Evolutionary conservation across 768 basidiomycete genomes (phyloP), one percentile per base, ranked within the genome.

Genomic region (Mycena floridula): DNA sequence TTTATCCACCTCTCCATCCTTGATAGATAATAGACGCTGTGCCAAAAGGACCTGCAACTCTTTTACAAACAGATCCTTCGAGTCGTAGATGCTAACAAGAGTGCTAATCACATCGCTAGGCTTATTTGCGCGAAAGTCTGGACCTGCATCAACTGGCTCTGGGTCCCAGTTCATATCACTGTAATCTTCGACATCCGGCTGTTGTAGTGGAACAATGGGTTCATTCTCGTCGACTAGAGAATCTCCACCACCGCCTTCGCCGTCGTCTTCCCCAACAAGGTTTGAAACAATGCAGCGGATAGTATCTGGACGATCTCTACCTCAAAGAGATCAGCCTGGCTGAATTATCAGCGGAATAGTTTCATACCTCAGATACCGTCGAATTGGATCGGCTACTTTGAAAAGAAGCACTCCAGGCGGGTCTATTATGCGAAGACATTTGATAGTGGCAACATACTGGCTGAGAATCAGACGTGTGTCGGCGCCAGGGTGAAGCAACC

Each of bases 21-120:
- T 81, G 37, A 93, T 81, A 1, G 79, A 76, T 38, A 99, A 68
- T 26, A 99, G 65, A 7, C 93, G 75, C 48, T 92, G 89, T 1
- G 93, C 94, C 12, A 99, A 76, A 3, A 96, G 67, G 1, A 91
- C 82, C 59, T 98, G 96, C 25, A 99, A 68, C 61, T 98, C 96
- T 59, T 91, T 95, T 54, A 98, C 79, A 55, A 99, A 97, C 7
- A 97, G 76, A 52, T 97, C 96, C 57, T 92, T 89, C 2, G 94
- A 94, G 59, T 97, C 93, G 54, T 97, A 98, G 52, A 98, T 98
- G 60, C 89, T 92, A 53, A 98, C 93, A 1, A 98, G 81, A 1
- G 95, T 95, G 59, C 90, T 94, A 56, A 98, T 85, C 49, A 98
- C 82, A 56, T 98, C 96, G 53, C 88, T 88, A 0, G 89, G 82